These are phyloP conservation scores for Xylaria castorea DNA, from an alignment of 495 filamentous ascomycete species.

Conservation along the genomic window DNA sequence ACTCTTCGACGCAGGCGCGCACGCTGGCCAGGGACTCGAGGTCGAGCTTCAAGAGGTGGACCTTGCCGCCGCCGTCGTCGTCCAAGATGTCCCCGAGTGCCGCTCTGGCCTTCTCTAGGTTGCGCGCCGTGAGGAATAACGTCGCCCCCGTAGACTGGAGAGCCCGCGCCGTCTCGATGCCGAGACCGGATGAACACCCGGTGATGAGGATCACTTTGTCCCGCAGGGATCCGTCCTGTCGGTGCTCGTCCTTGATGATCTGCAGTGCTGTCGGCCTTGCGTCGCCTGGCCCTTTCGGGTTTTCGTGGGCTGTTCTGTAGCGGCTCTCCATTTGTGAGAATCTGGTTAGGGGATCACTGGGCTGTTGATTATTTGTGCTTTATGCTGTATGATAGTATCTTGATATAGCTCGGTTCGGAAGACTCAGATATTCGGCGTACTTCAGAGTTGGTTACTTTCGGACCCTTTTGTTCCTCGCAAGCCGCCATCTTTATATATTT, in stretches of 20 bases:
- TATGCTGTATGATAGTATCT: slow-evolving; percentile 8
- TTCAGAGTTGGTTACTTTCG: background rate
- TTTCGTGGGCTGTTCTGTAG: slow-evolving; percentile 17
- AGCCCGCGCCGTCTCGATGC: slow-evolving; percentile 57
- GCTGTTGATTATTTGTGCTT: background rate
- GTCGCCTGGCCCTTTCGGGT: slow-evolving; percentile 52
- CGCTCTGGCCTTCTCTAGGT: slow-evolving; percentile 42
- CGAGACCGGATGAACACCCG: slow-evolving; percentile 59
- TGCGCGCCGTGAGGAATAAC: slow-evolving; percentile 52
- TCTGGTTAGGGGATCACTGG: background rate
- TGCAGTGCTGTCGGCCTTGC: slow-evolving; percentile 54
- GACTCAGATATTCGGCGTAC: background rate
- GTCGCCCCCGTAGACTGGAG: slow-evolving; percentile 55
- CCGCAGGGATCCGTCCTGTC: slow-evolving; percentile 45
- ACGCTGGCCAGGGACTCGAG: slow-evolving; percentile 43
- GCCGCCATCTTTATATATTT: slow-evolving; percentile 5
- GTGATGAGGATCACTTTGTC: slow-evolving; percentile 61
- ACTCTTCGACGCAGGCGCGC: slow-evolving; percentile 46
- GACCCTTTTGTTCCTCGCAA: background rate
- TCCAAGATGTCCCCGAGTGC: slow-evolving; percentile 41
- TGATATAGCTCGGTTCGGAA: background rate
- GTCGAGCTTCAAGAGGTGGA: slow-evolving; percentile 50
- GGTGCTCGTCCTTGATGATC: slow-evolving; percentile 52
- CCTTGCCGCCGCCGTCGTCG: slow-evolving; percentile 30
- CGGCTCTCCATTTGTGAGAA: slow-evolving; percentile 12